A percentile compares a stretch with the other conserved stretches of the same genome.
Evolutionary conservation across 2,329 filamentous ascomycete genomes (phyloP).

Genomic region (Botrytis cinerea): DNA sequence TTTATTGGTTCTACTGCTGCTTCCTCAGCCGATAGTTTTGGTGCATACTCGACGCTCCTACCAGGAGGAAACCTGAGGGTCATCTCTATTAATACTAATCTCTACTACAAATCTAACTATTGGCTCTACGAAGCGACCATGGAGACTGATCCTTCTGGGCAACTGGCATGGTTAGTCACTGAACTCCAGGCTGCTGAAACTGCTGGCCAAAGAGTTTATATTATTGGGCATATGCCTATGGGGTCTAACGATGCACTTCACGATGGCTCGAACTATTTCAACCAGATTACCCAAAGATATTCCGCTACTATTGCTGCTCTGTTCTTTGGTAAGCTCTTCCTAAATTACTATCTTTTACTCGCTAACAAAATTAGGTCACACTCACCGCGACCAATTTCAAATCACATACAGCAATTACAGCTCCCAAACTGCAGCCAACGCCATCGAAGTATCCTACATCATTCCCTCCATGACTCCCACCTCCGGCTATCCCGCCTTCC

Average conservation of each 20-base stretch:
- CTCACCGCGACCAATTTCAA: constrained; percentile 42
- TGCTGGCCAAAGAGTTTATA: constrained; percentile 44
- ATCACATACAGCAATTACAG: constrained; percentile 40
- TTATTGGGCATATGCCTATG: constrained; percentile 43
- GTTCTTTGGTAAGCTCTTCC: constrained; percentile 36
- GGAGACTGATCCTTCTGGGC: constrained; percentile 43
- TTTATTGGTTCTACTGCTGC: constrained; percentile 42
- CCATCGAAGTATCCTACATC: constrained; percentile 40
- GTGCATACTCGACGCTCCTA: constrained; percentile 44
- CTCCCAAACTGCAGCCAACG: constrained; percentile 34
- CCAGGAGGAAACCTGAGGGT: constrained; percentile 42
- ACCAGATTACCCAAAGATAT: constrained; percentile 40
- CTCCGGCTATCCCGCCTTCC: constrained; percentile 42
- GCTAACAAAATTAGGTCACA: constrained; percentile 35
- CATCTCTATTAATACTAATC: constrained; percentile 48
- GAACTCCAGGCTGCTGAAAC: constrained; percentile 45
- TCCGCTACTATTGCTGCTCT: constrained; percentile 40
- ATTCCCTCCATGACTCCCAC: constrained; percentile 41
- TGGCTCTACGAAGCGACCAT: constrained; percentile 45
- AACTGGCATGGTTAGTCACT: constrained; percentile 44
- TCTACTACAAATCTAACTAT: constrained; percentile 48
- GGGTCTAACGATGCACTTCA: constrained; percentile 44
- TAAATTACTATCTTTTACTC: not conserved
- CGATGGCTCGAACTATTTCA: constrained; percentile 43
- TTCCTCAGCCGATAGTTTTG: constrained; percentile 39